Percentiles rank a stretch among this genome's conserved stretches.
phyloP scores from a whole-genome alignment of 2,329 filamentous ascomycete species.

The Trichoderma guizhouense region DNA sequence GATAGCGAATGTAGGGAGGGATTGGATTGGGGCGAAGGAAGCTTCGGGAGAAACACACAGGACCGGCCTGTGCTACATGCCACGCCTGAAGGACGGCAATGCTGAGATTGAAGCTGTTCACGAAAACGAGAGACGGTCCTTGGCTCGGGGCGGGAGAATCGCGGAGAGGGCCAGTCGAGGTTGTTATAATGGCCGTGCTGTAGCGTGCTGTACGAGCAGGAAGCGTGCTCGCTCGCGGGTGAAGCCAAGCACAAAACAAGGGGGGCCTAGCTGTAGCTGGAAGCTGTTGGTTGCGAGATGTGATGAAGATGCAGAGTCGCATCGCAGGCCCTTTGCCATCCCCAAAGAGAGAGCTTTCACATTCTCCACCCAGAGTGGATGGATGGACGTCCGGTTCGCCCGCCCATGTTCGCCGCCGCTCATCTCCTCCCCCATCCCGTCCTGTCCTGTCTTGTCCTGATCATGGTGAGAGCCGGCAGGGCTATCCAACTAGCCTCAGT shows the following conservation, averaged over 20 bases:
- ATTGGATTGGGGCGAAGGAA: background rate
- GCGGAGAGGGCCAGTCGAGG: background rate
- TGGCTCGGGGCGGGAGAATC: background rate
- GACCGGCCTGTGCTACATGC: conserved; percentile 14
- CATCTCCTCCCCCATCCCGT: background rate
- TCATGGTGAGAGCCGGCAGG: background rate
- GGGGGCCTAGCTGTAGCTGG: background rate
- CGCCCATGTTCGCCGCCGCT: background rate
- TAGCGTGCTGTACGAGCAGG: background rate
- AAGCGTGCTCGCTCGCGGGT: background rate
- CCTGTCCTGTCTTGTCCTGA: no score
- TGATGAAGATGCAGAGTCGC: conserved; percentile 16
- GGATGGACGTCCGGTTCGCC: background rate
- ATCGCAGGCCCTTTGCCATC: background rate
- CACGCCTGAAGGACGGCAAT: background rate
- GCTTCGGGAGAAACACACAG: conserved; percentile 9
- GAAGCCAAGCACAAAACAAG: background rate
- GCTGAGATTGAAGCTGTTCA: background rate
- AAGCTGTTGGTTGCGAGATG: conserved; percentile 12
- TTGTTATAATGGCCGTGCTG: background rate
- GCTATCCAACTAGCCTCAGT: background rate
- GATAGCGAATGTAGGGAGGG: conserved; percentile 7
- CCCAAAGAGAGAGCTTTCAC: background rate
- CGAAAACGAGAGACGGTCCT: background rate
- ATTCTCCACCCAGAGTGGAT: conserved; percentile 4